Evolutionary conservation across 345 rosid species (phyloP), one percentile per base, ranked within the genome.

Genomic region (Brassica incana): DNA sequence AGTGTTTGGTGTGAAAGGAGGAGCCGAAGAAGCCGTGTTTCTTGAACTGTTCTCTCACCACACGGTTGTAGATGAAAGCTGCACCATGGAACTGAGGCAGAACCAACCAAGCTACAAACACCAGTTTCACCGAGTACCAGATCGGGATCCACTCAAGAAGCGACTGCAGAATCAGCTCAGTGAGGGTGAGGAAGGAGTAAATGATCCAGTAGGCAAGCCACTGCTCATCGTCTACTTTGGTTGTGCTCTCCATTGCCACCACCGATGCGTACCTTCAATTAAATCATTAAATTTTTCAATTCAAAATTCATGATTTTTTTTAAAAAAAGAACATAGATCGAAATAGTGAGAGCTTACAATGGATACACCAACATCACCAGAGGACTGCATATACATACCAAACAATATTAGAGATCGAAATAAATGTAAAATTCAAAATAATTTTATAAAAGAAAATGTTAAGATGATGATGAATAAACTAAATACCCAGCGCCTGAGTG

Each of bases 141-240:
- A 91, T 85, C 4, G 98, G 97, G 12, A 93, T 87, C 97, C 93
- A 93, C 45, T 93, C 89, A 4, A 93, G 56, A 20, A 90, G 36
- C 11, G 98, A 77, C 20, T 91, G 92, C 29, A 93, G 84, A 0
- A 91, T 25, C 85, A 93, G 88, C 86, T 93, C 98, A 1, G 86
- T 5, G 1, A 93, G 88, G 70, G 98, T 84, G 3, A 93, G 85
- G 77, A 93, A 87, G 5, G 98, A 93, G 73, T 93, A 93, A 3
- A 91, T 33, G 56, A 93, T 91, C 98, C 98, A 93, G 75, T 93
- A 93, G 36, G 98, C 97, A 40, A 93, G 97, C 98, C 98, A 93
- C 86, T 93, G 98, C 78, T 93, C 86, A 69, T 93, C 94, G 60
- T 91, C 97, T 33, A 73, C 85, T 81, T 82, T 90, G 1, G 89